Evolutionary conservation across 768 basidiomycete species (phyloP), one percentile per base, ranked within the genome.

Genomic region (Xerocomus spinulosus): DNA sequence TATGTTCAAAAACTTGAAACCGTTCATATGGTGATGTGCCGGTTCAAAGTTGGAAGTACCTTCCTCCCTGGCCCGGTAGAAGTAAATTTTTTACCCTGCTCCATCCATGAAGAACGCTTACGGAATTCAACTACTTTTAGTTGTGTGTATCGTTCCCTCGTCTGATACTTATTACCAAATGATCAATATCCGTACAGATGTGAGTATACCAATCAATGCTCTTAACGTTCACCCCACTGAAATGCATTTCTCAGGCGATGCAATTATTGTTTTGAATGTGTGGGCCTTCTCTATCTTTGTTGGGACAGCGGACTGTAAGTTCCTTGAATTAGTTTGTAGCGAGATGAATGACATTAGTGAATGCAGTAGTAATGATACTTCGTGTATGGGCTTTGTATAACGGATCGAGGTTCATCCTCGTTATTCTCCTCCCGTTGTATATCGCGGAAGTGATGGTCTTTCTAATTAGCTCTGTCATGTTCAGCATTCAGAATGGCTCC

Each of bases 11-110:
- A 12, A 9, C 13, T 24, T n/a, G n/a, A 21, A 37, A 17, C 17
- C 14, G 29, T 14, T 30, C 29, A 9, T n/a, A 14, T 23, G 3
- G 39, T 56, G 20, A 56, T 28, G 4, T 17, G 6, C 23, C 20
- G 10, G 36, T 24, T 18, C 5, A 26, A 13, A 56, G 55, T 42
- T 21, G 43, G 50, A 26, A 52, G 50, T 28, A 44, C 50, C 8
- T 44, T 55, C 21, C 25, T 55, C 5, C 42, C 54, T 25, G 49
- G 42, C 5, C 50, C 54, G 23, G 20, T 6, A 29, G 32, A 52
- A 21, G 55, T 55, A 29, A 44, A n/a, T n/a, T n/a, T n/a, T n/a
- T n/a, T 18, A 45, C 26, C 6, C 5, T 9, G 17, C 13, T 30
- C 14, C 29, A 30, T 9, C 9, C 3, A 30, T 30, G 29, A 4